These are phyloP conservation scores for Lepiota venenata DNA, from an alignment of 768 basidiomycete species.

Conservation along the genomic window DNA sequence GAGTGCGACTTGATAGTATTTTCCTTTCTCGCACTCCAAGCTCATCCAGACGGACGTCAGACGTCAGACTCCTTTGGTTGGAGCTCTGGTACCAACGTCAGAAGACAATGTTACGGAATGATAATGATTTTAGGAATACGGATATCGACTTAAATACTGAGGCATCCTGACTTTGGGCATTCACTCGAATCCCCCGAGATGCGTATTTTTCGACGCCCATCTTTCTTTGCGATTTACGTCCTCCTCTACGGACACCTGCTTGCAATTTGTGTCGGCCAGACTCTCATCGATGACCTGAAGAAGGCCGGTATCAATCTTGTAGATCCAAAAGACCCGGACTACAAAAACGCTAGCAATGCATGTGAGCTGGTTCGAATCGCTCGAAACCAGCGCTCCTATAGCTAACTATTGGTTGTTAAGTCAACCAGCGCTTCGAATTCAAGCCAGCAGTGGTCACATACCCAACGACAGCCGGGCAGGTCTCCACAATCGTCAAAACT, in stretches of 20 bases:
- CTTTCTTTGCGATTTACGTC: neutral
- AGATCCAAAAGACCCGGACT: slow-evolving; percentile 18
- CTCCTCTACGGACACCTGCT: neutral
- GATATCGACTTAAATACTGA: no score
- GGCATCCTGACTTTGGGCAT: no score
- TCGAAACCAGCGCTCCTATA: neutral
- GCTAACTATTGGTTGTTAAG: slow-evolving; percentile 11
- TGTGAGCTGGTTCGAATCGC: slow-evolving; percentile 16
- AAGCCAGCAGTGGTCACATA: slow-evolving; percentile 28
- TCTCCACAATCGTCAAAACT: slow-evolving; percentile 23
- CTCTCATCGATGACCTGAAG: neutral
- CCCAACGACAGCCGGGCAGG: slow-evolving; percentile 25
- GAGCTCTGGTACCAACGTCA: no score
- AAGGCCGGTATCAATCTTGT: slow-evolving; percentile 17
- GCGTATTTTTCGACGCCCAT: neutral
- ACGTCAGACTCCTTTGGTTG: no score
- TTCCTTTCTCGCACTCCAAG: no score
- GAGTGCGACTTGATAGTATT: no score
- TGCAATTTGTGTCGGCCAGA: neutral
- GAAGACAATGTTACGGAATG: no score
- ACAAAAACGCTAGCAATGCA: slow-evolving; percentile 18
- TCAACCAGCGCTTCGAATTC: slow-evolving; percentile 26
- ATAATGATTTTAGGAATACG: no score
- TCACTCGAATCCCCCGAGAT: neutral
- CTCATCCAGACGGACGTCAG: no score